Evolutionary conservation across 2,329 filamentous ascomycete genomes (phyloP).

Genomic region (Pseudogymnoascus sp.): DNA sequence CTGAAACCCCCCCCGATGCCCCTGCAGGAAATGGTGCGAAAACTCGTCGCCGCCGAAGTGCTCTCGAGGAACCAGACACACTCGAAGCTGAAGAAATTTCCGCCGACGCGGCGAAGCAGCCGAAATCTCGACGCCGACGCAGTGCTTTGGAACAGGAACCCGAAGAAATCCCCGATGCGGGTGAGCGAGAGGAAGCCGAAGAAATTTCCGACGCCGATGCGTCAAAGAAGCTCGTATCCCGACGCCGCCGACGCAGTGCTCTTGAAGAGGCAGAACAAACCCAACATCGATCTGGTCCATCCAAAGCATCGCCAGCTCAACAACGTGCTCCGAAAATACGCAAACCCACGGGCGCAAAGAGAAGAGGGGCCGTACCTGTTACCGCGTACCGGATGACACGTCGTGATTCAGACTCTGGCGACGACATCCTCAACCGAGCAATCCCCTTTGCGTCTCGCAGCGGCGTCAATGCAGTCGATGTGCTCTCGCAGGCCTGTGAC

Average conservation of each 20-base stretch:
- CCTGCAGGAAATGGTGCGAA: background rate
- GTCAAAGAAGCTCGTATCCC: slow-evolving; percentile 6
- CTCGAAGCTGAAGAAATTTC: background rate
- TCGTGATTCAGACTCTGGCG: slow-evolving; percentile 34
- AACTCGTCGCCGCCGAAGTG: background rate
- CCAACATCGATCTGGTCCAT: background rate
- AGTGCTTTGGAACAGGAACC: background rate
- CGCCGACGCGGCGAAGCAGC: background rate
- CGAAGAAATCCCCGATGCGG: slow-evolving; percentile 31
- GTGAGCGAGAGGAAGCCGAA: slow-evolving; percentile 22
- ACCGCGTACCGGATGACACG: slow-evolving; percentile 53
- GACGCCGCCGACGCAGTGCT: background rate
- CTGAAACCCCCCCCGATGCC: background rate
- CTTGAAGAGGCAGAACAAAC: background rate
- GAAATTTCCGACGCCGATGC: slow-evolving; percentile 29
- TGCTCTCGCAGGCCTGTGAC: slow-evolving; percentile 52
- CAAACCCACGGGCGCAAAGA: slow-evolving; percentile 19
- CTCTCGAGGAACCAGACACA: background rate
- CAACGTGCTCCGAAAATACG: slow-evolving; percentile 10
- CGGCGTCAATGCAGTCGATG: slow-evolving; percentile 55
- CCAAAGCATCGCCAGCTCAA: slow-evolving; percentile 6
- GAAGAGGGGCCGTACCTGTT: slow-evolving; percentile 39
- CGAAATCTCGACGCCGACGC: background rate
- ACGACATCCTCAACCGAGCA: slow-evolving; percentile 40
- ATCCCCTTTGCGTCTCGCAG: slow-evolving; percentile 46